Evolutionary conservation across 306 rosid species (phyloP).

Genomic region (Cicer arietinum): DNA sequence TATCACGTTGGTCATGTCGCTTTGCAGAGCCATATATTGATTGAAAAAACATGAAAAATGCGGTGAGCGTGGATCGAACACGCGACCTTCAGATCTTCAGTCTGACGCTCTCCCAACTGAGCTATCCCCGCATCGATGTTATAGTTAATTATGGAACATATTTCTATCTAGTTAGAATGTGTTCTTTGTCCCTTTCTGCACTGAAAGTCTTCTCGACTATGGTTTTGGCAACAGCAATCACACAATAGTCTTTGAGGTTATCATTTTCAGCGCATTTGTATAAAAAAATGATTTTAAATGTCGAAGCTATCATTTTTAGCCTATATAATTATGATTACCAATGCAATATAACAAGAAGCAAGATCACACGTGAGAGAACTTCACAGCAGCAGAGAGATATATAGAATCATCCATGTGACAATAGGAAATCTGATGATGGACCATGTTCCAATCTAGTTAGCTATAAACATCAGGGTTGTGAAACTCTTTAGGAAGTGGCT

Average conservation of each 20-base stretch:
- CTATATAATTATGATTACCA: too few species aligned
- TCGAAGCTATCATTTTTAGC: neutral
- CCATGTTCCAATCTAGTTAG: neutral
- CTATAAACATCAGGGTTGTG: neutral
- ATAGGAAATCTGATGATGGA: neutral
- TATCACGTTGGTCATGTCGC: too few species aligned
- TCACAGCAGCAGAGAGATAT: too few species aligned
- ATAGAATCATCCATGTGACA: neutral
- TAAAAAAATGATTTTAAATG: neutral
- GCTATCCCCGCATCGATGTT: slow-evolving; percentile 40
- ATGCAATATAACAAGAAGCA: too few species aligned
- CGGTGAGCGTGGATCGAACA: slow-evolving; percentile 55
- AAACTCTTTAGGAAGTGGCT: neutral
- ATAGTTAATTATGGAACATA: accelerated
- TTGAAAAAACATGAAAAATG: neutral
- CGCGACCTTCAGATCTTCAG: slow-evolving; percentile 47
- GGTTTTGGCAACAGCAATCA: neutral
- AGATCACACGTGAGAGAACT: too few species aligned
- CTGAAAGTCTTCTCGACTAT: neutral
- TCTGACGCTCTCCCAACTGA: slow-evolving; percentile 56
- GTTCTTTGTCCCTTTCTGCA: neutral
- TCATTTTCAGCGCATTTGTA: too few species aligned
- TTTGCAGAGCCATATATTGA: too few species aligned
- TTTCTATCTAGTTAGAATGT: accelerated
- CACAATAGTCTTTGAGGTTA: too few species aligned